These are phyloP conservation scores for Scytalidium lignicola DNA, from an alignment of 2,329 filamentous ascomycete species.

Conservation along the genomic window DNA sequence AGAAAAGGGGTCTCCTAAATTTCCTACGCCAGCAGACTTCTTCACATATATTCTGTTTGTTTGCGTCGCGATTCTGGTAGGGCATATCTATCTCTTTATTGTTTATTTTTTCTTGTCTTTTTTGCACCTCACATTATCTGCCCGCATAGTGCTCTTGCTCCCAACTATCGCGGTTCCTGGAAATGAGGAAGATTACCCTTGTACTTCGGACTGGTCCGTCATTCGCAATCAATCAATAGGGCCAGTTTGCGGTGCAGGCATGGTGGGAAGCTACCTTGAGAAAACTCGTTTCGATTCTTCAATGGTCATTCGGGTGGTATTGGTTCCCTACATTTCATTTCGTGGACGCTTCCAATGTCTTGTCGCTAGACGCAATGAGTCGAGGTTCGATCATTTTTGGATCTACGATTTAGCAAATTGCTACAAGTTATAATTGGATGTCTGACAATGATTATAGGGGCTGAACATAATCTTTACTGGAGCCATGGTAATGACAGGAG, in stretches of 20 bases:
- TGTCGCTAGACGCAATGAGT: conserved; percentile 8
- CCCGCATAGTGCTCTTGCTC: conserved; percentile 44
- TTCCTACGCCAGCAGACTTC: conserved; percentile 60
- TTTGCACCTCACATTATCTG: conserved; percentile 56
- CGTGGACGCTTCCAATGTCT: conserved; percentile 6
- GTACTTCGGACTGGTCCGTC: conserved; percentile 44
- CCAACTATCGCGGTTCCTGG: conserved; percentile 56
- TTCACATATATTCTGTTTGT: conserved; percentile 62
- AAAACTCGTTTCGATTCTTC: conserved; percentile 40
- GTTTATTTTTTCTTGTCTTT: conserved; percentile 8
- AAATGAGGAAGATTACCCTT: conserved; percentile 55
- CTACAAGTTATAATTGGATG: background rate
- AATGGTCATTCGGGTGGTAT: conserved; percentile 29
- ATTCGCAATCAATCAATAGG: conserved; percentile 47
- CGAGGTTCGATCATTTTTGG: background rate
- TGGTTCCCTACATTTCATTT: conserved; percentile 30
- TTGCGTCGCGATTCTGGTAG: conserved; percentile 57
- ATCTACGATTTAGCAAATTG: background rate
- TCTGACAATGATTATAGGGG: conserved; percentile 31
- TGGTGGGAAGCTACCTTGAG: conserved; percentile 50
- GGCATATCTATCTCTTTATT: conserved; percentile 28
- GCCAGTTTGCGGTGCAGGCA: conserved; percentile 47
- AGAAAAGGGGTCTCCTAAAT: conserved; percentile 56
- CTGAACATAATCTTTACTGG: conserved; percentile 46
- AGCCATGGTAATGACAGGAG: conserved; percentile 48